Evolutionary conservation across 1,139 yeast species (phyloP).

Genomic region (Suhomyces choctaworum): DNA sequence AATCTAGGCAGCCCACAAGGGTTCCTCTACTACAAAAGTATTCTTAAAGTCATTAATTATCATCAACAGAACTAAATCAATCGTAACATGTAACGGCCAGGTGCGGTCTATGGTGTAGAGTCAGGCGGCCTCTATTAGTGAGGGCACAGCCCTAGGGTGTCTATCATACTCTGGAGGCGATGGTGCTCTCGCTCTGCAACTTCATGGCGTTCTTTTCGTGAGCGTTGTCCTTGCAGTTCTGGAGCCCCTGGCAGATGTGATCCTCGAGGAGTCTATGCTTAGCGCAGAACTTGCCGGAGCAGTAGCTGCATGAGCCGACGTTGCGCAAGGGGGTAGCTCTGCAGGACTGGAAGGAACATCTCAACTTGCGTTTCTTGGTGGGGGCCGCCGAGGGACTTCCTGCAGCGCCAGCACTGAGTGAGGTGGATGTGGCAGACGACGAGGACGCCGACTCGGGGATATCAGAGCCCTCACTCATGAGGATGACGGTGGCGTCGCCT

Average conservation of each 20-base stretch:
- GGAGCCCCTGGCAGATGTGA: slow-evolving; percentile 78
- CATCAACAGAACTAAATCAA: no score
- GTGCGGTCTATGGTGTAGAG: no score
- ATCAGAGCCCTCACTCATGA: slow-evolving; percentile 42
- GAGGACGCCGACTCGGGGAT: slow-evolving; percentile 22
- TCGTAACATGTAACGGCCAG: no score
- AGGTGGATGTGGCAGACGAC: slow-evolving; percentile 10
- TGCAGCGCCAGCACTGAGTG: slow-evolving; percentile 15
- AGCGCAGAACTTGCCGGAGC: slow-evolving; percentile 85
- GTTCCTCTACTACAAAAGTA: no score
- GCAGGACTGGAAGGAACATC: slow-evolving; percentile 65
- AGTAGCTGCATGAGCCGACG: slow-evolving; percentile 86
- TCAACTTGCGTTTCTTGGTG: slow-evolving; percentile 55
- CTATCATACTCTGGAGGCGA: slow-evolving; percentile 32
- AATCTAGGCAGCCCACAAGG: no score
- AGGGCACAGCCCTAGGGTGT: neutral
- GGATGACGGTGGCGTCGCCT: slow-evolving; percentile 37
- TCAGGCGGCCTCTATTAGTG: neutral
- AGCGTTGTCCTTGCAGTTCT: slow-evolving; percentile 76
- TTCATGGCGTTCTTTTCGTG: slow-evolving; percentile 45
- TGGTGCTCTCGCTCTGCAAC: slow-evolving; percentile 45
- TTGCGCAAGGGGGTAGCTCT: slow-evolving; percentile 70
- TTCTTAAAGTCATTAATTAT: no score
- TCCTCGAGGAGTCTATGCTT: slow-evolving; percentile 85
- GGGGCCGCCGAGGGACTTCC: slow-evolving; percentile 47